Conservation (phyloP, 2,329 filamentous ascomycete species). For the Phialocephala sp. region DNA sequence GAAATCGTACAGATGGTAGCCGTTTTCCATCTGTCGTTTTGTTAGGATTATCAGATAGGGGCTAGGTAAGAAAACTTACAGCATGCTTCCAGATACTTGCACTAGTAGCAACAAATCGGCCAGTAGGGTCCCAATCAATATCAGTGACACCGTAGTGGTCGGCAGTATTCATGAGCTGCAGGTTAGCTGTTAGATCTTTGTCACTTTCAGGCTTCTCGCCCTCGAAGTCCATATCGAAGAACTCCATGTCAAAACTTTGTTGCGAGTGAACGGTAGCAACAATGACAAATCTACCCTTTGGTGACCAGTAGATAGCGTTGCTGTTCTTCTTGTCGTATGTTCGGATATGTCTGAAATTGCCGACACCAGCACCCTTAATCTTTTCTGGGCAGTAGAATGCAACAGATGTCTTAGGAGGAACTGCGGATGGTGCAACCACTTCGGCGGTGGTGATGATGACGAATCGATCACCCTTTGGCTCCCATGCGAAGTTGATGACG, state of each 20-base stretch:
- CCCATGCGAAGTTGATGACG: conserved; percentile 99
- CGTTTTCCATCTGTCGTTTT: conserved; percentile 86
- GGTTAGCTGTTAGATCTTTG: conserved; percentile 92
- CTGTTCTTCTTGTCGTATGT: conserved; percentile 99
- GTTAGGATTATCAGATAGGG: conserved; percentile 34
- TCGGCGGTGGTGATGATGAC: conserved; percentile 96
- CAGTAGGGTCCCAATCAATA: conserved; percentile 97
- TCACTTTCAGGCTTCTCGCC: conserved; percentile 92
- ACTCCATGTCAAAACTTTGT: conserved; percentile 94
- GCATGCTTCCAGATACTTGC: conserved; percentile 95
- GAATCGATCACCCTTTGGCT: conserved; percentile 96
- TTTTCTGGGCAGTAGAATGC: conserved; percentile 98
- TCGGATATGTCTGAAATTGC: conserved; percentile 95
- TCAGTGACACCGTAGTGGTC: conserved; percentile 99
- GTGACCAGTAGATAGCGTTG: conserved; percentile 99
- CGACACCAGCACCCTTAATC: conserved; percentile 77
- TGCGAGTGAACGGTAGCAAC: conserved; percentile 91
- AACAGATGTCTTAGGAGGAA: conserved; percentile 91
- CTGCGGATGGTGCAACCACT: conserved; percentile 75
- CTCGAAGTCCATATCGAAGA: conserved; percentile 97
- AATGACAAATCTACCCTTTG: conserved; percentile 91
- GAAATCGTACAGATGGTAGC: conserved; percentile 98
- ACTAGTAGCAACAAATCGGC: conserved; percentile 91
- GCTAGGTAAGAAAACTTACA: conserved; percentile 61
- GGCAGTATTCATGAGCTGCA: conserved; percentile 90